Base-by-base conservation (phyloP, 371 early-diverging fungal species). In the Saksenaea vasiformis region DNA sequence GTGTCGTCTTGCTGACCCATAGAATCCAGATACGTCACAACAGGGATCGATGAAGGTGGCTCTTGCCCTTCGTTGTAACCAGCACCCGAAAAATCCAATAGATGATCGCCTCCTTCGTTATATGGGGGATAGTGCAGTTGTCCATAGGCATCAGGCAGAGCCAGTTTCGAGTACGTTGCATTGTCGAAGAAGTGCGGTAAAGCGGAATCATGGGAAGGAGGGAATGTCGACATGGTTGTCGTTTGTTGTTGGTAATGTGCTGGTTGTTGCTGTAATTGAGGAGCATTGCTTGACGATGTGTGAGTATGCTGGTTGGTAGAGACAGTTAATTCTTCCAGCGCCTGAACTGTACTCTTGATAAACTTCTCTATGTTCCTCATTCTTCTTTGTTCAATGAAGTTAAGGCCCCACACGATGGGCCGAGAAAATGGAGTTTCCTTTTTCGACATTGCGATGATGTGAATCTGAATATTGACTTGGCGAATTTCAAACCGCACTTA, bases 21-120 rank as follows among this genome's bases (percentile, higher is more conserved):
- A 11, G 79, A 78, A 11, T 54, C 61, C 11, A 80, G 57, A 0
- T 41, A 38, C 22, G 70, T 63, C 0, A 68, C 37, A 0, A 72
- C 67, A 10, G 70, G 71, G 0, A 58, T 35, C 24, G 66, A 60
- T 0, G 76, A 74, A 0, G 80, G 19, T 3, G 66, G 66, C 2
- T 72, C 72, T 62, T 73, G 68, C 3, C 84, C 84, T 59, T 79
- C 78, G 56, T 76, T 74, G 71, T 77, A 83, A 0, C 80, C 80
- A 5, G 72, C 84, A 62, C 72, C 72, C 15, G 79, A 80, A 58
- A 83, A 83, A 53, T 83, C 80, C 55, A 79, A 62, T 5, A 83
- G 62, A 26, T 73, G 74, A 53, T 83, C 84, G 9, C 79, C 78
- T 11, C 72, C 58, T 22, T 65, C 67, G 43, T 79, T 80, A 58